Percentiles rank a stretch among this genome's conserved stretches.
These are phyloP conservation scores for Vigna unguiculata DNA, from an alignment of 306 rosid genomes.

Conservation along the genomic window DNA sequence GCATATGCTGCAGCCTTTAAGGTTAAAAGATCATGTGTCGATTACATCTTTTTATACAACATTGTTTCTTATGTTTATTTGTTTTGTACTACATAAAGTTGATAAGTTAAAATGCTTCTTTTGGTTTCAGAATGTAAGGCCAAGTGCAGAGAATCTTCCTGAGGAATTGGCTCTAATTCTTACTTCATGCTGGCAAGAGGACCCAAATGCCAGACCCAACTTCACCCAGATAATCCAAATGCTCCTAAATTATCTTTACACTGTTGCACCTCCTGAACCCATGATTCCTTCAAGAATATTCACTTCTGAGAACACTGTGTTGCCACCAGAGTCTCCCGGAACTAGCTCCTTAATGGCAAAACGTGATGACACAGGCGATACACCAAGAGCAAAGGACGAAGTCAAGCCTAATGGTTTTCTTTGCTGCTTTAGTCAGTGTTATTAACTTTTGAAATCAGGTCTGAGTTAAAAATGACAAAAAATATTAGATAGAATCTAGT, in stretches of 20 bases:
- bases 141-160: conserved; percentile 82
- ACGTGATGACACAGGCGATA: conserved; percentile 65
- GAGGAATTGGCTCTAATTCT: conserved; percentile 75
- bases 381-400: conserved; percentile 70
- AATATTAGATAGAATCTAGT: conserved; percentile 53
- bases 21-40: conserved; percentile 49
- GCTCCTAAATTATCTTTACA: conserved; percentile 83
- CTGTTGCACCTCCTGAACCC: conserved; percentile 70
- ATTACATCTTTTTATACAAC: not conserved
- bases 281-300: conserved; percentile 73
- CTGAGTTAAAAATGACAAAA: conserved; percentile 43
- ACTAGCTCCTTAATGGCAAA: conserved; percentile 90
- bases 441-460: conserved; percentile 53
- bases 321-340: conserved; percentile 91
- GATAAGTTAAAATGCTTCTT: not conserved
- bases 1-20: conserved; percentile 97
- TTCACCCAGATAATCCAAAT: conserved; percentile 86
- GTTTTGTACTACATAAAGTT: not conserved
- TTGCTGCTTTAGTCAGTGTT: conserved; percentile 88
- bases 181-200: conserved; percentile 98
- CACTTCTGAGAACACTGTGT: conserved; percentile 70
- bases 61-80: conserved; percentile 18
- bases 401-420: conserved; percentile 73
- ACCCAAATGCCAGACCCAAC: conserved; percentile 83
- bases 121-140: conserved; percentile 88